Conservation (phyloP, 2,329 filamentous ascomycete genomes). For the Alternaria conjuncta region DNA sequence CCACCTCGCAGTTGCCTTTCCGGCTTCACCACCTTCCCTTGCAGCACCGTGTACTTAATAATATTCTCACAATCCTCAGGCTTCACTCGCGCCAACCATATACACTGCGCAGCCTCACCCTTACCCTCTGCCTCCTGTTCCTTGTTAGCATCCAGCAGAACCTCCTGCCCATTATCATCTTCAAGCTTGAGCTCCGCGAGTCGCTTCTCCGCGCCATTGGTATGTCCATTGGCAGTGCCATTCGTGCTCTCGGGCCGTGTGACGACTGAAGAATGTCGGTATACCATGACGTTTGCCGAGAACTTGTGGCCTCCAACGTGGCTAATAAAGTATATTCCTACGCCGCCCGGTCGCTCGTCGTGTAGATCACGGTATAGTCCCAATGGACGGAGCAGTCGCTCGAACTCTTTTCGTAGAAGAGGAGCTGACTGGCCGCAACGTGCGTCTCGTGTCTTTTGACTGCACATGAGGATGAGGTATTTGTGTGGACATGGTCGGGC, state of each 20-base stretch:
- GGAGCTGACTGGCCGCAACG: conserved; percentile 94
- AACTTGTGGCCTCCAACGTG: conserved; percentile 98
- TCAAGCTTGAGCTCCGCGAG: conserved; percentile 48
- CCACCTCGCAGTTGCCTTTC: conserved; percentile 84
- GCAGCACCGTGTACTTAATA: conserved; percentile 83
- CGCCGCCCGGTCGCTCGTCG: conserved; percentile 87
- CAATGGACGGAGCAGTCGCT: conserved; percentile 83
- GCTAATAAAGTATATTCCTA: conserved; percentile 94
- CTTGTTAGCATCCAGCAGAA: conserved; percentile 40
- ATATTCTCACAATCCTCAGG: conserved; percentile 95
- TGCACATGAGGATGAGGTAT: conserved; percentile 90
- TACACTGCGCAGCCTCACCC: conserved; percentile 76
- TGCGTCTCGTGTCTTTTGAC: conserved; percentile 90
- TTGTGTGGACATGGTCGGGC: conserved; percentile 78
- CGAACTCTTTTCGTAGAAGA: conserved; percentile 84
- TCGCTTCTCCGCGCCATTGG: conserved; percentile 42
- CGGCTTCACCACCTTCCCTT: conserved; percentile 94
- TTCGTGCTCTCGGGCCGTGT: conserved; percentile 24
- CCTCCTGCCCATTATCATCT: conserved; percentile 46
- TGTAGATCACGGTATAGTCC: conserved; percentile 86
- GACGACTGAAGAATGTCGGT: conserved; percentile 63
- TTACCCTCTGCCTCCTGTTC: conserved; percentile 47
- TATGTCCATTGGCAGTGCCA: conserved; percentile 19
- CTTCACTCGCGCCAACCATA: conserved; percentile 84
- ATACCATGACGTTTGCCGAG: conserved; percentile 91